A percentile compares a stretch with the other conserved stretches of the same genome.
Conservation (phyloP, 305 asterid genomes). For the Fraxinus ornus region DNA sequence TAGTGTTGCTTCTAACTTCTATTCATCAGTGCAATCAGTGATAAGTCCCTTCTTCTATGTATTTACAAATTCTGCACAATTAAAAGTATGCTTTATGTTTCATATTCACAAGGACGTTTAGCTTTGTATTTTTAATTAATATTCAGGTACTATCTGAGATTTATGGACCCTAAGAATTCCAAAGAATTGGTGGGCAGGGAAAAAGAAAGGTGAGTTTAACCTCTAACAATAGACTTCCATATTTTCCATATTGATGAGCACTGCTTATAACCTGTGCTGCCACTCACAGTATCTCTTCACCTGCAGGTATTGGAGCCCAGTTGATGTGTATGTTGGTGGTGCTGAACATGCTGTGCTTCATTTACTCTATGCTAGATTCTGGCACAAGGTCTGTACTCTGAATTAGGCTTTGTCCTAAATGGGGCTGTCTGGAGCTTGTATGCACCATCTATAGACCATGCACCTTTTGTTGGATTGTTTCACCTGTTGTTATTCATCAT, state of each 20-base stretch:
- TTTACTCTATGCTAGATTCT: constrained; percentile 95
- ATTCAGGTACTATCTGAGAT: constrained; percentile 92
- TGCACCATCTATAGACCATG: neutral
- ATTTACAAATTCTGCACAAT: neutral
- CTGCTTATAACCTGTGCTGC: constrained; percentile 15
- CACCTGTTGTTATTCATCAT: neutral
- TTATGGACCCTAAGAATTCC: constrained; percentile 90
- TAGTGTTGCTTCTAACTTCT: neutral
- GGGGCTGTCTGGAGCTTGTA: constrained; percentile 3
- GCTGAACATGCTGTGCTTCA: constrained; percentile 99
- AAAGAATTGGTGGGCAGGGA: constrained; percentile 75
- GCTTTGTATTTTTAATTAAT: constrained; percentile 5
- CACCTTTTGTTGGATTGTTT: neutral
- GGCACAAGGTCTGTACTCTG: constrained; percentile 84
- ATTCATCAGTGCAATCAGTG: neutral
- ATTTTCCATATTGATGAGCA: neutral
- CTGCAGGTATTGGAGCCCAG: constrained; percentile 97
- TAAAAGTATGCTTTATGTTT: neutral
- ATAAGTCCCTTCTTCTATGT: neutral
- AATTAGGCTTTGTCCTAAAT: neutral
- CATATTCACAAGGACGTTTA: neutral
- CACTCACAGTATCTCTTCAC: constrained; percentile 13
- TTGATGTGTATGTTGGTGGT: constrained; percentile 98
- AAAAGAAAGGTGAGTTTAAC: constrained; percentile 68
- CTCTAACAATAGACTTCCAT: constrained; percentile 4